These are phyloP conservation scores for Nicotiana rustica DNA, from an alignment of 305 asterid species.

Conservation along the genomic window DNA sequence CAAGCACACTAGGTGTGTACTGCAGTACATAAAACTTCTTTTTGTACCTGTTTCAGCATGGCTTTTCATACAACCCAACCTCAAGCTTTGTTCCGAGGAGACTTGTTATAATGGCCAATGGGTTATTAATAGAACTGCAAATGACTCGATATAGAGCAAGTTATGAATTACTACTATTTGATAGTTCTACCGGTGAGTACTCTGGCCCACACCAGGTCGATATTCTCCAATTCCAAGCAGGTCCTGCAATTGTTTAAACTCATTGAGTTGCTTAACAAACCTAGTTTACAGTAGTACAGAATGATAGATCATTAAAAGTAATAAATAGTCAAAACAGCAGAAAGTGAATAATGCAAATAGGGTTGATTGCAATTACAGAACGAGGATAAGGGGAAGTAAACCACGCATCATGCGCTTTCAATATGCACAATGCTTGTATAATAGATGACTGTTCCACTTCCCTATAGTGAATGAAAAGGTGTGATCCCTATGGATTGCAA, in stretches of 20 bases:
- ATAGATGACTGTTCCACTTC: neutral
- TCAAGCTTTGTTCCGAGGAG: neutral
- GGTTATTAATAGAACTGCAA: neutral
- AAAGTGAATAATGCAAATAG: neutral
- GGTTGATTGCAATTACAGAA: neutral
- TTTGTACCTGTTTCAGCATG: neutral
- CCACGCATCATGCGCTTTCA: neutral
- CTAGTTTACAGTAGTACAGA: neutral
- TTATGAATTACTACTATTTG: neutral
- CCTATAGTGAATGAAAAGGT: neutral
- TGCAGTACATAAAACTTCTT: neutral
- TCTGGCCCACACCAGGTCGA: slow-evolving; percentile 64
- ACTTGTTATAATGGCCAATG: neutral
- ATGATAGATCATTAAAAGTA: neutral
- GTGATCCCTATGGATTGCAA: neutral
- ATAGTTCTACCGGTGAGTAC: slow-evolving; percentile 44
- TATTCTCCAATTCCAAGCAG: slow-evolving; percentile 94
- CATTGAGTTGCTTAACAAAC: slow-evolving; percentile 28
- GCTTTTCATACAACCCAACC: neutral
- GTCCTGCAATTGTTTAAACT: slow-evolving; percentile 62
- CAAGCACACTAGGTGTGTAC: neutral
- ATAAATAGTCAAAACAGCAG: neutral
- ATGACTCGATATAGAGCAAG: neutral
- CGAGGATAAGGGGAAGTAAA: neutral
- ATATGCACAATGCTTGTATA: neutral